Conservation (phyloP, 106 monocot genomes). For the Hemerocallis citrina region DNA sequence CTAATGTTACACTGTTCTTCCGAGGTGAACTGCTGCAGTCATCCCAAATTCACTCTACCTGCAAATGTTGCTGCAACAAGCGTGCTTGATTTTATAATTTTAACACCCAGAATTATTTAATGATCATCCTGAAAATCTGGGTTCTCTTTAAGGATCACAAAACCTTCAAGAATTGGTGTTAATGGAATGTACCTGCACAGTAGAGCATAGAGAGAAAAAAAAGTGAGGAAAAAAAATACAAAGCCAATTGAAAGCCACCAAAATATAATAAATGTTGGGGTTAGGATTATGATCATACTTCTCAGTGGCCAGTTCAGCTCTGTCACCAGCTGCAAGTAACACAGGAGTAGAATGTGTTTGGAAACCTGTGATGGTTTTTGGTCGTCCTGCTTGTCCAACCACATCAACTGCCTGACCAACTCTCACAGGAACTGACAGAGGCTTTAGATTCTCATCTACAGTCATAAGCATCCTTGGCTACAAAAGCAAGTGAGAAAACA, state of each 20-base stretch:
- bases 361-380: slow-evolving; percentile 94
- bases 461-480: slow-evolving; percentile 99
- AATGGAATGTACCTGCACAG: slow-evolving; percentile 71
- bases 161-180: slow-evolving; percentile 72
- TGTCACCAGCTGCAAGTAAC: slow-evolving; percentile 82
- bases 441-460: slow-evolving; percentile 88
- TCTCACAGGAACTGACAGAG: slow-evolving; percentile 71
- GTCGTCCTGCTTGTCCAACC: slow-evolving; percentile 85
- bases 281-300: slow-evolving; percentile 37
- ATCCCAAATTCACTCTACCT: too few relatives aligned
- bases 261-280: neutral
- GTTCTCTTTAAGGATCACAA: slow-evolving; percentile 86
- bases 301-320: slow-evolving; percentile 92
- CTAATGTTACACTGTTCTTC: too few relatives aligned
- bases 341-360: slow-evolving; percentile 95
- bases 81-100: too few relatives aligned
- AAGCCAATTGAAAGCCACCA: neutral
- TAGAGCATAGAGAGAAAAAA: neutral
- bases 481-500: neutral
- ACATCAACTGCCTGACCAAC: slow-evolving; percentile 98
- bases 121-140: slow-evolving; percentile 72
- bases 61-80: too few relatives aligned
- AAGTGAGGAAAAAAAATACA: neutral
- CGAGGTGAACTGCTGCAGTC: too few relatives aligned
- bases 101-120: too few relatives aligned